phyloP scores from a whole-genome alignment of 192 early-diverging fungal species.

The Irineochytrium annulatum region DNA sequence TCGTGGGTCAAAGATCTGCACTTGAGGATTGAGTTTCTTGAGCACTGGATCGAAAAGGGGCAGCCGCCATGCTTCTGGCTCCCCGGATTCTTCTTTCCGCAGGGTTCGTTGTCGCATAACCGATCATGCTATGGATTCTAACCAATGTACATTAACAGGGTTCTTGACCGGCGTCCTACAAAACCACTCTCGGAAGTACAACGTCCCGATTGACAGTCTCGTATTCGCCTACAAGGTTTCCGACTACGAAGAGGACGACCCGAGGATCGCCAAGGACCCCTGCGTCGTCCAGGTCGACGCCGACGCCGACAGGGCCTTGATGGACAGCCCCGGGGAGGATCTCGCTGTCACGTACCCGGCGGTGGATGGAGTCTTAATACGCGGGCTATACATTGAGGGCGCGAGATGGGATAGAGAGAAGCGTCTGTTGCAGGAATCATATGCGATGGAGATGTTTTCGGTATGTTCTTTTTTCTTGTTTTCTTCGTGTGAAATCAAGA shows the following conservation, averaged over 20 bases:
- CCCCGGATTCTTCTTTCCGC: conserved; percentile 64
- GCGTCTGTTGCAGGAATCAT: conserved; percentile 51
- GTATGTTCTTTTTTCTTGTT: conserved; percentile 29
- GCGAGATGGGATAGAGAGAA: conserved; percentile 56
- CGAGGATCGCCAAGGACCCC: conserved; percentile 4
- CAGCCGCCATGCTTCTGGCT: conserved; percentile 59
- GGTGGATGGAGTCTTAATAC: conserved; percentile 54
- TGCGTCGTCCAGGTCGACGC: background rate
- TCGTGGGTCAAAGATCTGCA: conserved; percentile 59
- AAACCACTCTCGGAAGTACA: conserved; percentile 56
- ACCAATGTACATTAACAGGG: conserved; percentile 27
- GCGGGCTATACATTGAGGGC: conserved; percentile 55
- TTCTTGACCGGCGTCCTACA: conserved; percentile 61
- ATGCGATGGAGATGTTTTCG: conserved; percentile 65
- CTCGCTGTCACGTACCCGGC: conserved; percentile 15
- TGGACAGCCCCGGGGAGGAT: too few relatives aligned
- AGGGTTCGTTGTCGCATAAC: conserved; percentile 32
- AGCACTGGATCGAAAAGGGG: conserved; percentile 44
- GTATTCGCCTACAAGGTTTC: conserved; percentile 46
- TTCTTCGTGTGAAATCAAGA: background rate
- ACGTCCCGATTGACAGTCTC: conserved; percentile 58
- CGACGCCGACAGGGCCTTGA: too few relatives aligned
- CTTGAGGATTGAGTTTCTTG: conserved; percentile 34
- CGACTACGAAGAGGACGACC: conserved; percentile 40
- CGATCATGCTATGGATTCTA: background rate